Base-by-base conservation (phyloP, 768 basidiomycete genomes). In the Leccinum longicurvipes region DNA sequence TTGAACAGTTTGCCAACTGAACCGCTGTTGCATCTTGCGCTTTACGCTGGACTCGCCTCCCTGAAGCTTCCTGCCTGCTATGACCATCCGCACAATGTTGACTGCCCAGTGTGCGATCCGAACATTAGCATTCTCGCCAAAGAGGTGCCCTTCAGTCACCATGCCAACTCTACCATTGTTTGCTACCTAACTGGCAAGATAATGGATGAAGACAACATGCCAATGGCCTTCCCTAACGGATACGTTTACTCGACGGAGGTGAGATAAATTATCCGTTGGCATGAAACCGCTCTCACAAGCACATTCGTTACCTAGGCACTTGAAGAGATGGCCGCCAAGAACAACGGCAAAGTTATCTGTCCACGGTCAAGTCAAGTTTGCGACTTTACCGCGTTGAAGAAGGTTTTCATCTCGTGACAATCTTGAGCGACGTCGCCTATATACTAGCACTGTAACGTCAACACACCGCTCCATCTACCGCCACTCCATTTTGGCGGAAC, bases 221-320 rank as follows among this genome's bases (percentile, higher is more conserved):
- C 95, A 0, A 82, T 97, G 86, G 88, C 85, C 12, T 91, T 97
- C 62, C 89, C 93, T 3, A 85, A 91, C 59, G 95, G 96, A 17
- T 80, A 87, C 64, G 95, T 98, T 36, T 98, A 98, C 70, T 95
- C 93, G n/a, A 77, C 83, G 71, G 91, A 94, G 80, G 95, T 91
- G 63, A 55, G 84, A 74, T 27, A 47, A 53, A 51, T 57, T 50
- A 47, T 29, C 54, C 1, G 6, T 56, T 62, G 51, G 28, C 51
- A 25, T 28, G 47, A 34, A 36, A 34, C 36, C 21, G 51, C 57
- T 28, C 57, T 68, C 28, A 59, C 65, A 39, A 60, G 51, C 48
- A 52, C 24, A 32, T 31, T 14, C 31, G 24, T 41, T 46, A 17
- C 21, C n/a, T 61, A 96, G 91, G 92, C 88, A 6, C 77, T 95